Percentiles rank a stretch among this genome's conserved stretches.
Evolutionary conservation across 352 stramenopile species (phyloP).

Genomic region (Phytophthora citricola): DNA sequence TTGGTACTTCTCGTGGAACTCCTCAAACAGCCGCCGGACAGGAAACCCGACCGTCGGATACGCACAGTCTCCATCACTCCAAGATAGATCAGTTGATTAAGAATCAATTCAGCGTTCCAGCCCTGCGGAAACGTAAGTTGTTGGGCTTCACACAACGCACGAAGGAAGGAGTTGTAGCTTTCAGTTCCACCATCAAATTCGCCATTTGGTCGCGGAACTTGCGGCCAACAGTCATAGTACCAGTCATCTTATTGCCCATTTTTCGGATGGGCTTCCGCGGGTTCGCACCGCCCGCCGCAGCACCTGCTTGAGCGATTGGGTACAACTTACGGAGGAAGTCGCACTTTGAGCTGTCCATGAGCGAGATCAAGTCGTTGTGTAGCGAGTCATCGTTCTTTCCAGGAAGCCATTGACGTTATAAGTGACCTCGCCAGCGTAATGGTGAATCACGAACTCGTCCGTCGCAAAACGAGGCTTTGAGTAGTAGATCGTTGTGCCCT

Average conservation of each 20-base stretch:
- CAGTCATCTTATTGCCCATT: constrained; percentile 89
- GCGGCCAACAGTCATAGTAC: constrained; percentile 89
- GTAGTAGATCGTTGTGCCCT: constrained; percentile 84
- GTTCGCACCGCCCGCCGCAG: constrained; percentile 44
- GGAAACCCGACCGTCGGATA: constrained; percentile 89
- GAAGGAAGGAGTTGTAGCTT: constrained; percentile 86
- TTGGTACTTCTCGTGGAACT: constrained; percentile 91
- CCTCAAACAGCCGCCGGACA: constrained; percentile 84
- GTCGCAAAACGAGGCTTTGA: constrained; percentile 88
- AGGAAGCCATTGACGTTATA: constrained; percentile 97
- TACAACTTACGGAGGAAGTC: constrained; percentile 85
- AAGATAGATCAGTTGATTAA: constrained; percentile 91
- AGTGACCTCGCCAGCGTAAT: constrained; percentile 97
- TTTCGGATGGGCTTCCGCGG: constrained; percentile 76
- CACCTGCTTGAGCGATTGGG: constrained; percentile 50
- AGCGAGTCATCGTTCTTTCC: constrained; percentile 98
- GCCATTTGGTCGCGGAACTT: constrained; percentile 93
- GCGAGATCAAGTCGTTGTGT: constrained; percentile 88
- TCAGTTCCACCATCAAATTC: constrained; percentile 87
- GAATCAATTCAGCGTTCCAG: constrained; percentile 88
- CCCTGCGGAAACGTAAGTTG: constrained; percentile 86
- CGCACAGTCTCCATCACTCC: constrained; percentile 92
- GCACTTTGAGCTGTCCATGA: constrained; percentile 88
- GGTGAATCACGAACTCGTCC: constrained; percentile 96
- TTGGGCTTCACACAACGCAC: constrained; percentile 94